Conservation (phyloP, 208 protist species). For the Leishmania gerbilli region DNA sequence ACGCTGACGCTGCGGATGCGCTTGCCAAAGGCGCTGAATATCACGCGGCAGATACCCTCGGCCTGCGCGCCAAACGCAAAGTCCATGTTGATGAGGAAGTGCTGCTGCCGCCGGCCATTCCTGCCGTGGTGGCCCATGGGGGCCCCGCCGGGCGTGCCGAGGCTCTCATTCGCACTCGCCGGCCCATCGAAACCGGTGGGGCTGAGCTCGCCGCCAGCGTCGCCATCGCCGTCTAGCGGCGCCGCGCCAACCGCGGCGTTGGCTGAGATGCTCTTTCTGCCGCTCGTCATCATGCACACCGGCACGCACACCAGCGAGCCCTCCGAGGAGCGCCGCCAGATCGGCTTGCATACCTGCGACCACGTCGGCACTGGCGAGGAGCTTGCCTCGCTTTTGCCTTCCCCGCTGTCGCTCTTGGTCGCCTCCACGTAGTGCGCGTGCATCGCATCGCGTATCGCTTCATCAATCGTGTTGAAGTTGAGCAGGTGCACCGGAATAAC, state of each 20-base stretch:
- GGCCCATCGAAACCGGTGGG: background rate
- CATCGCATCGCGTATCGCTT: slow-evolving; percentile 48
- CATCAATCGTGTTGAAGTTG: slow-evolving; percentile 70
- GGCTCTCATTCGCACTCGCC: background rate
- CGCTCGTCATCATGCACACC: slow-evolving; percentile 22
- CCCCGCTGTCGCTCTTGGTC: background rate
- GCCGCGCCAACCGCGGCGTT: background rate
- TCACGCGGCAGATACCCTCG: slow-evolving; percentile 75
- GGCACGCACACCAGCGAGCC: background rate
- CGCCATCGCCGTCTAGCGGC: background rate
- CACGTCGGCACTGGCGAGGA: slow-evolving; percentile 18
- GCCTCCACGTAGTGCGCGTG: slow-evolving; percentile 23
- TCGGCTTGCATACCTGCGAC: slow-evolving; percentile 40
- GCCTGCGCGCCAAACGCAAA: slow-evolving; percentile 91
- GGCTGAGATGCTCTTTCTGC: slow-evolving; percentile 5
- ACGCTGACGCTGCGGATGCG: slow-evolving; percentile 87
- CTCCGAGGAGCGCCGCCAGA: slow-evolving; percentile 20
- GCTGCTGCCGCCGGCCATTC: slow-evolving; percentile 41
- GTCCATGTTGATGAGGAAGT: slow-evolving; percentile 93
- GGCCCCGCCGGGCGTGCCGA: background rate
- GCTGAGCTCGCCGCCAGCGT: background rate
- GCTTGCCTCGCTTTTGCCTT: slow-evolving; percentile 16
- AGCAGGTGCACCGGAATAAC: slow-evolving; percentile 73
- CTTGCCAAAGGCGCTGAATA: slow-evolving; percentile 83
- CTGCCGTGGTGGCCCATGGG: slow-evolving; percentile 9